phyloP scores from a whole-genome alignment of 176 grass and related monocot genomes.

The Bonia amplexicaulis region DNA sequence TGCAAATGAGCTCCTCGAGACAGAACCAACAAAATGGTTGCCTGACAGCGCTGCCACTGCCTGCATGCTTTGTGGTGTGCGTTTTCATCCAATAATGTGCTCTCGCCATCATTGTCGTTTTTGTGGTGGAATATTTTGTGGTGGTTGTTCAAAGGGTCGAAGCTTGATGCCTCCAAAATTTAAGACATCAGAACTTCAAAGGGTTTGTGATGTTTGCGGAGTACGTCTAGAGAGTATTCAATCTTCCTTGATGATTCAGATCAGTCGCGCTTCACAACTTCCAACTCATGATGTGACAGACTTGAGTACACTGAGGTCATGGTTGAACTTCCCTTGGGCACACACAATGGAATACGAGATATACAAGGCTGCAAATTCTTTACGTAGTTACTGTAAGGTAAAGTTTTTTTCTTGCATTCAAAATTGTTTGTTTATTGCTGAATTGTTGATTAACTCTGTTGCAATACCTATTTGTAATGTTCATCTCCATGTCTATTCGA shows the following conservation, averaged over 20 bases:
- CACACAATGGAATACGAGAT: conserved; percentile 65
- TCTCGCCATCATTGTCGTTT: conserved; percentile 53
- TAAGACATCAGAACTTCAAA: conserved; percentile 52
- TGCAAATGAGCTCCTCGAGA: conserved; percentile 46
- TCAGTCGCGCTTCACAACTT: conserved; percentile 51
- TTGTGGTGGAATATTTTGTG: conserved; percentile 48
- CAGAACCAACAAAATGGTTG: conserved; percentile 52
- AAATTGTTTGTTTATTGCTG: background rate
- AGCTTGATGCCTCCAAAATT: conserved; percentile 65
- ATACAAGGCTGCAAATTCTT: conserved; percentile 61
- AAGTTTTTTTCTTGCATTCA: background rate
- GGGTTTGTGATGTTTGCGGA: conserved; percentile 65
- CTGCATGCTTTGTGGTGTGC: conserved; percentile 62
- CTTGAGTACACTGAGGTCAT: conserved; percentile 54
- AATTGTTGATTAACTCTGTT: background rate
- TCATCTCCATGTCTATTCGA: background rate
- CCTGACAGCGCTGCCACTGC: conserved; percentile 47
- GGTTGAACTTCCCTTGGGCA: conserved; percentile 60
- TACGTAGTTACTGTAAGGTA: conserved; percentile 58
- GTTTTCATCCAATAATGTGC: conserved; percentile 65
- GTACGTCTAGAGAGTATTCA: conserved; percentile 52
- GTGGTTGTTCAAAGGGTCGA: conserved; percentile 53
- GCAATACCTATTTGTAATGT: background rate
- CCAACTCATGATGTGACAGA: conserved; percentile 62
- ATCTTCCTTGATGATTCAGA: conserved; percentile 48